Evolutionary conservation across 768 basidiomycete species (phyloP).

Genomic region (Auricularia sp.): DNA sequence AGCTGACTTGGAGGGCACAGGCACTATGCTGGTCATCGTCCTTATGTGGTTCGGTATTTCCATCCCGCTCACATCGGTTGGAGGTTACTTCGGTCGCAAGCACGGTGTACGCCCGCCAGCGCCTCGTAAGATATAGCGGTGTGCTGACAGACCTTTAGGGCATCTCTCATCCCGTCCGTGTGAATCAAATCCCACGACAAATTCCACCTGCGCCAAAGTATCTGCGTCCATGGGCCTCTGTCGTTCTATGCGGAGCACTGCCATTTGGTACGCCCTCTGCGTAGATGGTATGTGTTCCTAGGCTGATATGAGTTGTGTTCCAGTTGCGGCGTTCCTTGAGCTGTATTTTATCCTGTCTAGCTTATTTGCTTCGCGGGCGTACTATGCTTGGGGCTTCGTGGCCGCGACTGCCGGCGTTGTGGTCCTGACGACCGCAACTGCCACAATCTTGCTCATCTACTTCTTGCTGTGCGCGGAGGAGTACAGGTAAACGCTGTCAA

Average conservation of each 20-base stretch:
- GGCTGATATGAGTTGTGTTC: conserved; percentile 4
- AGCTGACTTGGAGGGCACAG: conserved; percentile 24
- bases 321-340: conserved; percentile 91
- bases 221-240: conserved; percentile 66
- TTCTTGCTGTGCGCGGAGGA: conserved; percentile 92
- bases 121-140: not conserved
- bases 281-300: not conserved
- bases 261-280: conserved; percentile 60
- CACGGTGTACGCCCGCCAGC: conserved; percentile 49
- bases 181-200: conserved; percentile 91
- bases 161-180: conserved; percentile 73
- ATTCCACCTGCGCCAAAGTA: conserved; percentile 84
- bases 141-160: conserved; percentile 30
- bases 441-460: conserved; percentile 81
- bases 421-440: conserved; percentile 79
- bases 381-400: conserved; percentile 95
- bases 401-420: conserved; percentile 79
- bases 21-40: conserved; percentile 76
- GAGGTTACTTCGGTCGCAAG: conserved; percentile 76
- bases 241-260: conserved; percentile 78
- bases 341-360: conserved; percentile 86
- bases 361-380: conserved; percentile 83
- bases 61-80: conserved; percentile 73
- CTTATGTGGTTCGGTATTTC: conserved; percentile 91
- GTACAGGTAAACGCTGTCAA: conserved; percentile 49